Percentiles rank a stretch among this genome's conserved stretches.
These are phyloP conservation scores for Rhodotorula babjevae DNA, from an alignment of 768 basidiomycete species.

Conservation along the genomic window DNA sequence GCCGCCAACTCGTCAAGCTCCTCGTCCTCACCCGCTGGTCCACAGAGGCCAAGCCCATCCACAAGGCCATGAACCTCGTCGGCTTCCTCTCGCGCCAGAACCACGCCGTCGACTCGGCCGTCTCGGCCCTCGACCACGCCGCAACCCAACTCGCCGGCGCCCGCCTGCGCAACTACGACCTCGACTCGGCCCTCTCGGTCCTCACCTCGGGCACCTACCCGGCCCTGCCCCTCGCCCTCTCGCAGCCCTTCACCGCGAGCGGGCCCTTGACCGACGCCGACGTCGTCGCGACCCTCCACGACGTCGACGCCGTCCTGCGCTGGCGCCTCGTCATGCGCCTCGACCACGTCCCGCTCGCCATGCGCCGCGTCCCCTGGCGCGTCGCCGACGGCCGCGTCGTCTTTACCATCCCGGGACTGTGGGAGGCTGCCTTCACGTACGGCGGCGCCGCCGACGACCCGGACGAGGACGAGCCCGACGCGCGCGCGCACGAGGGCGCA, in stretches of 20 bases:
- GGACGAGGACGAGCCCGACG: constrained; percentile 36
- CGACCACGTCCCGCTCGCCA: constrained; percentile 76
- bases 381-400: constrained; percentile 74
- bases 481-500: constrained; percentile 51
- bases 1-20: constrained; percentile 82
- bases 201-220: constrained; percentile 80
- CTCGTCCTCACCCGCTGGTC: constrained; percentile 85
- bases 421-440: constrained; percentile 68
- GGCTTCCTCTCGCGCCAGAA: constrained; percentile 82
- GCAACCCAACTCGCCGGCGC: constrained; percentile 70
- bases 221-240: constrained; percentile 62
- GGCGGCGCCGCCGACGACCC: constrained; percentile 50
- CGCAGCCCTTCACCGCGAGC: constrained; percentile 7
- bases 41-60: constrained; percentile 52
- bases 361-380: constrained; percentile 55
- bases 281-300: constrained; percentile 61
- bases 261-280: constrained; percentile 52
- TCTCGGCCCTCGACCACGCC: constrained; percentile 60
- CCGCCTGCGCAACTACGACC: constrained; percentile 87
- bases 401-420: constrained; percentile 68
- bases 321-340: constrained; percentile 66
- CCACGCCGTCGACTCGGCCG: constrained; percentile 69
- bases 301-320: constrained; percentile 72
- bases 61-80: constrained; percentile 59
- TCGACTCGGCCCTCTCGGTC: constrained; percentile 84